Evolutionary conservation across 2,329 filamentous ascomycete species (phyloP), one percentile per base, ranked within the genome.

Genomic region (Ophiostoma quercus): DNA sequence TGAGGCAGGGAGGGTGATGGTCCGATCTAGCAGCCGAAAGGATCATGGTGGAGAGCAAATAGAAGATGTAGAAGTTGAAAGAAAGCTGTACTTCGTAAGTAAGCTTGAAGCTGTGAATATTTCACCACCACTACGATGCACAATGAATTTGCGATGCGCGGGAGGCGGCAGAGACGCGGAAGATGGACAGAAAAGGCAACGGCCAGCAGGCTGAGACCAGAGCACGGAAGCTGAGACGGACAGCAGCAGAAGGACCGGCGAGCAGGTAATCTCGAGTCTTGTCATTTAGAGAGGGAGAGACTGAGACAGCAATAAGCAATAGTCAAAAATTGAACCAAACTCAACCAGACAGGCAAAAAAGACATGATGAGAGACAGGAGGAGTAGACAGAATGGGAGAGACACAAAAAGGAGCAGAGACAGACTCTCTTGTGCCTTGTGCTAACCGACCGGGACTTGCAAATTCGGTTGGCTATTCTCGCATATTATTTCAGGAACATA

Each of bases 11-110:
- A 22, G 39, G 34, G 68, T 29, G 32, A 66, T 41, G 60, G 32
- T 41, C 32, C 62, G 68, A 69, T 69, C 29, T 29, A 69, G 62
- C 60, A 57, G 41, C 43, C 41, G 22, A 16, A 29, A 62, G 54
- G 25, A 57, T 22, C 3, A 47, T 51, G 54, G 67, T 47, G 67
- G 67, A 62, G 51, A n/a, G 37, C 54, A 43, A 39, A 47, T 62
- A 22, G 51, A 22, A 47, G 34, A 41, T n/a, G n/a, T 34, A 41
- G 5, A 34, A 34, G 34, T 34, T 34, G 34, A 6, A 34, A 34
- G 34, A 34, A 34, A 34, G 34, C 8, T 34, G 34, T 34, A 34
- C 25, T 29, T 29, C 25, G 25, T 6, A 34, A 34, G 34, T 34
- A 34, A 29, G 14, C 66, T 54, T 11, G 47, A 54, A 4, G 47